These are phyloP conservation scores for Blastomyces percursus DNA, from an alignment of 2,329 filamentous ascomycete species.

Conservation along the genomic window DNA sequence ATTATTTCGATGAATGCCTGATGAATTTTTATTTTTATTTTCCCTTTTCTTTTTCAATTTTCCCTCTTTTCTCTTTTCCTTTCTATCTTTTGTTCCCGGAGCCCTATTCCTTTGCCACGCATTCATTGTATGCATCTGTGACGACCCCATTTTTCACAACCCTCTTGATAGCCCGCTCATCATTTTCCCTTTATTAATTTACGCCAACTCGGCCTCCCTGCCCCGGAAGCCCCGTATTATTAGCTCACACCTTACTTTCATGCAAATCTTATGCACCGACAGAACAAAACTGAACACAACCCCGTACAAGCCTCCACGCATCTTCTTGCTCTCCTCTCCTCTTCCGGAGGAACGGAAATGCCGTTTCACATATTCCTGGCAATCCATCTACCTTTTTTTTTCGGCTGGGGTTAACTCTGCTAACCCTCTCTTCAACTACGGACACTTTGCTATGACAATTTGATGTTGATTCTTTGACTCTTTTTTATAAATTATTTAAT, in stretches of 20 bases:
- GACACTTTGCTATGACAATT: neutral
- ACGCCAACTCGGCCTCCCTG: neutral
- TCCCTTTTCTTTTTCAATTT: neutral
- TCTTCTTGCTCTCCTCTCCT: neutral
- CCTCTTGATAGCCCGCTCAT: neutral
- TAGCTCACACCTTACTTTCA: neutral
- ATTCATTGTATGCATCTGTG: neutral
- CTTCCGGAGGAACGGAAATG: neutral
- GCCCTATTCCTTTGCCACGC: neutral
- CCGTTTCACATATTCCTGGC: neutral
- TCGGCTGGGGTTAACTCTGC: neutral
- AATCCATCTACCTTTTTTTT: neutral
- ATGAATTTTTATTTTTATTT: neutral
- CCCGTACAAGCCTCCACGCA: neutral
- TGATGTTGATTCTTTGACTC: neutral
- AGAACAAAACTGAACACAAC: neutral
- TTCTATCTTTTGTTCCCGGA: neutral
- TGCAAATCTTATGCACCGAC: neutral
- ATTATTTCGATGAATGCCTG: conserved; percentile 13
- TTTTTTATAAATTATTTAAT: neutral
- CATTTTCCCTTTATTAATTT: neutral
- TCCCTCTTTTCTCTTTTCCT: neutral
- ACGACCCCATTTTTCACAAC: too few species aligned
- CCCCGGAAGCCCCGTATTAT: neutral
- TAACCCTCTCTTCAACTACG: neutral